Base-by-base conservation (phyloP, 2,329 filamentous ascomycete species). In the Harringtonia lauricola region DNA sequence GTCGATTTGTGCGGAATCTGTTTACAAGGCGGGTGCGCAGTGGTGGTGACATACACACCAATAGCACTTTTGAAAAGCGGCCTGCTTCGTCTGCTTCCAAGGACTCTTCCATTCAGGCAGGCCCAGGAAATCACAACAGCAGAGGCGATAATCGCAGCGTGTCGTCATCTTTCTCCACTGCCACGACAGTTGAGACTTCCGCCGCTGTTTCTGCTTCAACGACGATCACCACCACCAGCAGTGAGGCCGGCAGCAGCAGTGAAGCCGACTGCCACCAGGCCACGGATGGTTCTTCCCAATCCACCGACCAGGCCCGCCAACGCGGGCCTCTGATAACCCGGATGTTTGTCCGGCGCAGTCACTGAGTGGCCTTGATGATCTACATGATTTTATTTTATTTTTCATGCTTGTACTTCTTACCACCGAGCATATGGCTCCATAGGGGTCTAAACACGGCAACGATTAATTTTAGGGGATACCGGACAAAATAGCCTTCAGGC, bases 301-400 rank as follows among this genome's bases (percentile, higher is more conserved):
- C 49, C 13, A 18, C 18, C 17, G 46, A 46, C 10, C 42, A 48
- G 6, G 6, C 37, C 3, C 41, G 28, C n/a, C 47, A 44, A 26
- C 48, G 44, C n/a, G 46, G 43, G 3, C 46, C 46, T 9, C 28
- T 52, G 19, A 22, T 52, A 26, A 41, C 43, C 9, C 48, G 50
- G 8, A 52, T 52, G 50, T 52, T 52, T 51, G 47, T 51, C n/a
- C 48, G 50, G 14, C 48, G 49, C 4, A 52, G 46, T 31, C 42
- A 49, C 33, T 52, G 29, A 43, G 3, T 36, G 33, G 33, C n/a
- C 12, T 19, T 19, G 10, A 15, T 19, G 30, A 5, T 10, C 28
- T 13, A 37, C 8, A 15, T 15, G 35, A 18, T 19, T 30, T 19
- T 19, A 28, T 22, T 4, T n/a, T 7, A 31, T 19, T 40, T 29